These are phyloP conservation scores for Gracilaria domingensis DNA, from an alignment of 23 red algal genomes.

Conservation along the genomic window DNA sequence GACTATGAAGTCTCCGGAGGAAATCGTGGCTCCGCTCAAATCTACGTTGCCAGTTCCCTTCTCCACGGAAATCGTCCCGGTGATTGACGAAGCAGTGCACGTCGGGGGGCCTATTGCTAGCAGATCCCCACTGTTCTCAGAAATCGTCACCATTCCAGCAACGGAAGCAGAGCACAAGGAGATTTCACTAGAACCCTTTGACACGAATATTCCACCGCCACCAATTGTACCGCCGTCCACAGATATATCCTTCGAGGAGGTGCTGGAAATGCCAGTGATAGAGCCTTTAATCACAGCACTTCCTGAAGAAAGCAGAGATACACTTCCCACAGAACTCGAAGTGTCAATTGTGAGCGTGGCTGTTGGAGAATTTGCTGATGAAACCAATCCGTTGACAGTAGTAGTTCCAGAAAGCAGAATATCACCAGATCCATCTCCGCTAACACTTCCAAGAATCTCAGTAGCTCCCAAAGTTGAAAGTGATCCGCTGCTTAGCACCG, in stretches of 20 bases:
- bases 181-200: slow-evolving; percentile 9
- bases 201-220: slow-evolving; percentile 3
- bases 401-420: slow-evolving; percentile 23
- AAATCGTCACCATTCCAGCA: background rate
- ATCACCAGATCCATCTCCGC: slow-evolving; percentile 13
- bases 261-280: background rate
- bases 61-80: background rate
- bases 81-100: slow-evolving; percentile 22
- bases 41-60: slow-evolving; percentile 31
- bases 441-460: slow-evolving; percentile 22
- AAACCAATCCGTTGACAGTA: slow-evolving; percentile 23
- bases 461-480: background rate
- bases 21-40: slow-evolving; percentile 22
- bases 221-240: slow-evolving; percentile 16
- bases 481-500: background rate
- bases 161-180: slow-evolving; percentile 1
- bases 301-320: slow-evolving; percentile 14
- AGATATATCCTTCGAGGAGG: slow-evolving; percentile 8
- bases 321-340: background rate
- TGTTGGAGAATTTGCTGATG: slow-evolving; percentile 18
- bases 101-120: background rate
- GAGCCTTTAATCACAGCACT: background rate
- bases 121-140: slow-evolving; percentile 10
- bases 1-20: slow-evolving; percentile 25
- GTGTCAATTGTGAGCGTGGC: slow-evolving; percentile 12